These are phyloP conservation scores for Juncus effusus DNA, from an alignment of 176 grass and related monocot genomes.

Conservation along the genomic window DNA sequence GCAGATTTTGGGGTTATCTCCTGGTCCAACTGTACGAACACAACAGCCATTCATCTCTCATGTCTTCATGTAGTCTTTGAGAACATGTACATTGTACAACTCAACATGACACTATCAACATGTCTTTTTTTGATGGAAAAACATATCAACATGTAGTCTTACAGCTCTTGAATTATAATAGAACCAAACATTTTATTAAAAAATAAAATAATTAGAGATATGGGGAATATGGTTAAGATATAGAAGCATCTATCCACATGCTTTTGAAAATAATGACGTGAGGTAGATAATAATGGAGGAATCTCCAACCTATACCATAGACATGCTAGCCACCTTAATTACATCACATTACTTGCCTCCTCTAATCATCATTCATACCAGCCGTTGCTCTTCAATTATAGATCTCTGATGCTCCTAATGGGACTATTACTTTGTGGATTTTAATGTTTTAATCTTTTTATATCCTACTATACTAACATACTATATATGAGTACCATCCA, in stretches of 20 bases:
- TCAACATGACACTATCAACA: too few relatives aligned
- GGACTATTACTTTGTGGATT: too few relatives aligned
- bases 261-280: slow-evolving; percentile 12
- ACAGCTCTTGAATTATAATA: too few relatives aligned
- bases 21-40: neutral
- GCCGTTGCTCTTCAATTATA: neutral
- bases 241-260: neutral
- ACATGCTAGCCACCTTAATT: slow-evolving; percentile 20
- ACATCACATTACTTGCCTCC: neutral
- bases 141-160: too few relatives aligned
- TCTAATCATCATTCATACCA: slow-evolving; percentile 20
- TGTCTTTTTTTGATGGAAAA: too few relatives aligned
- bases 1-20: slow-evolving; percentile 21
- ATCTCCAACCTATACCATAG: slow-evolving; percentile 15
- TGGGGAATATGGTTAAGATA: neutral
- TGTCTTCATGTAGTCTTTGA: neutral
- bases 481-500: too few relatives aligned
- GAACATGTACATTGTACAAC: too few relatives aligned
- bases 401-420: too few relatives aligned
- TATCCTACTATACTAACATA: too few relatives aligned
- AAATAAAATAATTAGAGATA: neutral
- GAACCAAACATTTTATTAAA: neutral
- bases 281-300: slow-evolving; percentile 12
- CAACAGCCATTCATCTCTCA: neutral
- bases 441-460: too few relatives aligned